Conservation (phyloP, 768 basidiomycete species). For the Myochromella boudieri region DNA sequence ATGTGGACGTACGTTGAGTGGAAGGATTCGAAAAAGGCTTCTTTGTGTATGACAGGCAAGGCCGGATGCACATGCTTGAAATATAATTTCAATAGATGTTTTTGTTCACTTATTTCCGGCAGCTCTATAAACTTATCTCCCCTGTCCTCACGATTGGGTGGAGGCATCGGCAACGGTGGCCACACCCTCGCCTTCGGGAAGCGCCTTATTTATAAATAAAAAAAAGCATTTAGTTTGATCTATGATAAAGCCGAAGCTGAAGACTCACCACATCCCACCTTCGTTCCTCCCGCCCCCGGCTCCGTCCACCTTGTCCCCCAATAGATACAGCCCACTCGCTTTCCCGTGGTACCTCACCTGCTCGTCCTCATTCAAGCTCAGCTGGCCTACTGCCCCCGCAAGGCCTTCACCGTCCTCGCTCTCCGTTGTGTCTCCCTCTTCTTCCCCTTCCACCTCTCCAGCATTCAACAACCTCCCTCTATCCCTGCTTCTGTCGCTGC, state of each 20-base stretch:
- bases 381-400: constrained; percentile 77
- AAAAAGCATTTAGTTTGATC: constrained; percentile 6
- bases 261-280: constrained; percentile 72
- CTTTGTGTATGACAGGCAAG: constrained; percentile 77
- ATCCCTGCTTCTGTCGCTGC: background rate
- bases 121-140: constrained; percentile 43
- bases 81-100: constrained; percentile 72
- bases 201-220: constrained; percentile 50
- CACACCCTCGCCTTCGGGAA: constrained; percentile 90
- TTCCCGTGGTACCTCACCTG: constrained; percentile 88
- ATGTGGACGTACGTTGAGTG: constrained; percentile 27
- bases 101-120: constrained; percentile 60
- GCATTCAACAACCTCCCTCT: background rate
- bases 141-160: constrained; percentile 26
- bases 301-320: constrained; percentile 61
- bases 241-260: background rate
- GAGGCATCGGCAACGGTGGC: constrained; percentile 55
- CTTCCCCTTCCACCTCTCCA: constrained; percentile 4
- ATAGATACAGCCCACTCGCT: constrained; percentile 75
- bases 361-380: constrained; percentile 84
- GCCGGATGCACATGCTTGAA: constrained; percentile 80
- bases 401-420: constrained; percentile 40
- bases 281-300: constrained; percentile 70
- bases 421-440: constrained; percentile 33
- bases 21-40: constrained; percentile 63